Base-by-base conservation (phyloP, 306 rosid species). In the Lotus japonicus region DNA sequence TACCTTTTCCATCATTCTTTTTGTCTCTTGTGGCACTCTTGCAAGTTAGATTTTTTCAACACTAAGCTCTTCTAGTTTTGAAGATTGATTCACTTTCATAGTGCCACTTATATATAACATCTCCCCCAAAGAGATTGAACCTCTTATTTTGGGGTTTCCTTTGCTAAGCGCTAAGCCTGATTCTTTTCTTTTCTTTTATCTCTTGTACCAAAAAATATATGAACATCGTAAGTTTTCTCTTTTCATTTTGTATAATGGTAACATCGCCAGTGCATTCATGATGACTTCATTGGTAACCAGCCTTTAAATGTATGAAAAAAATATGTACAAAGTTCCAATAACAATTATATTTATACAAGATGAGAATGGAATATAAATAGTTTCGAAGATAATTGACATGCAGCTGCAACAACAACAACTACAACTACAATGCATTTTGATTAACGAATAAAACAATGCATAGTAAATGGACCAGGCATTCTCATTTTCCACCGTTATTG, bases 371-470 rank as follows among this genome's bases (percentile, higher is more conserved):
- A 36, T 62, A 42, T 11, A 13, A 17, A 7, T 6, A 33, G 36
- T 28, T 61, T 39, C 50, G 51, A 10, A 12, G 52, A 21, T n/a
- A n/a, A n/a, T 43, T 63, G 10, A 73, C 18, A 49, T 12, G 11
- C 31, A 31, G 54, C 54, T 58, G 56, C 68, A 68, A 68, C 70
- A 66, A 21, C 26, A 21, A 21, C 31, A 26, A 26, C 31, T 2
- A 26, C 31, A 26, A 3, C 31, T 2, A 52, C 43, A 59, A 55
- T 18, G 23, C 39, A 11, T 75, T 38, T 41, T 55, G 21, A 66
- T 59, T 33, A 41, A 55, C 41, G 44, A 52, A 60, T 53, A 18
- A 48, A 61, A 67, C 9, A 74, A 74, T 73, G 73, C 56, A 36
- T 16, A 13, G 8, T 35, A 41, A 49, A 70, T 39, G 57, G 39